Conservation (phyloP, 1,284 basidiomycete species). For the Leccinum angustisporum region DNA sequence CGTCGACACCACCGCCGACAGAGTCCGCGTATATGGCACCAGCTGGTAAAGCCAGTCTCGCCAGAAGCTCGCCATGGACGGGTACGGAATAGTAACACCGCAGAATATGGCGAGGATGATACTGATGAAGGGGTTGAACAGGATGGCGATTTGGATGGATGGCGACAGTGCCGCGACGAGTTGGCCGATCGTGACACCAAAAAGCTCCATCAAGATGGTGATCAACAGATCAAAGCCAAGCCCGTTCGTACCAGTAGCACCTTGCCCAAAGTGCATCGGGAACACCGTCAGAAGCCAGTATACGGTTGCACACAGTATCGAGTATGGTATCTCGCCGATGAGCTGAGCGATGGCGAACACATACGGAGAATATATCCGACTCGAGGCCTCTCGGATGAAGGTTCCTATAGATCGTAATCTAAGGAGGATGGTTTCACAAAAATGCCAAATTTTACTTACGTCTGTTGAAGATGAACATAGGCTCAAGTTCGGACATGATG, state of each 20-base stretch:
- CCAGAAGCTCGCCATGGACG: conserved; percentile 72
- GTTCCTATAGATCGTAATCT: conserved; percentile 34
- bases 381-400: conserved; percentile 74
- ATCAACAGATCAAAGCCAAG: conserved; percentile 78
- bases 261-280: conserved; percentile 73
- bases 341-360: conserved; percentile 85
- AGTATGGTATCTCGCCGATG: conserved; percentile 81
- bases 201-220: conserved; percentile 71
- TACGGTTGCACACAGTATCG: conserved; percentile 65
- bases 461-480: conserved; percentile 83
- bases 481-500: conserved; percentile 80
- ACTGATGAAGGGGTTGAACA: conserved; percentile 79
- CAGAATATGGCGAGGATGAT: conserved; percentile 73
- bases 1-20: conserved; percentile 75
- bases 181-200: conserved; percentile 78
- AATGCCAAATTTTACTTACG: conserved; percentile 36
- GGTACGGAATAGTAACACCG: conserved; percentile 80
- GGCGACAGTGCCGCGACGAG: conserved; percentile 77
- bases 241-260: conserved; percentile 55
- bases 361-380: conserved; percentile 75
- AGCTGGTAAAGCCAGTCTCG: conserved; percentile 73
- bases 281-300: conserved; percentile 82
- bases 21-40: conserved; percentile 69
- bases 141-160: conserved; percentile 70
- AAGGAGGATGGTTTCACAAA: not conserved